A percentile compares a stretch with the other conserved stretches of the same genome.
These are phyloP conservation scores for Bretziella fagacearum DNA, from an alignment of 2,329 filamentous ascomycete genomes.

Conservation along the genomic window DNA sequence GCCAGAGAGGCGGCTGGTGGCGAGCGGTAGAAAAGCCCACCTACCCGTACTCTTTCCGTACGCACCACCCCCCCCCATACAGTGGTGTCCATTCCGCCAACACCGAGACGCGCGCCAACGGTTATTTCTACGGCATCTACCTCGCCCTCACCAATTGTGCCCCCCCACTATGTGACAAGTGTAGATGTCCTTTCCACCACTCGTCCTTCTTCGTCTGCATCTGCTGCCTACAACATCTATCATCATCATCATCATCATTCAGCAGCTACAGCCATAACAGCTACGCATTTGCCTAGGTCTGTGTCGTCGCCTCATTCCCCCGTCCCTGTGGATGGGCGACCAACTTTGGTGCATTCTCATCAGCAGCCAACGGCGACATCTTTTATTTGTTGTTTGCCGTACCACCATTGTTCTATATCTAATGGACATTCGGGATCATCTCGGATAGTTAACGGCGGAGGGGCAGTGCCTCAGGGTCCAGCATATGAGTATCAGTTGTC, in stretches of 20 bases:
- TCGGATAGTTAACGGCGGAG: not conserved
- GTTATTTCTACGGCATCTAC: not conserved
- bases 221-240: no score
- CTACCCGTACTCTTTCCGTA: conserved; percentile 13
- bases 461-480: conserved; percentile 2
- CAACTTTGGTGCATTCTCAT: not conserved
- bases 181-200: not conserved
- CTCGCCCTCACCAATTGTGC: not conserved
- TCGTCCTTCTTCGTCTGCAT: no score
- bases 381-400: conserved; percentile 8
- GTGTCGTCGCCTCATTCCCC: not conserved
- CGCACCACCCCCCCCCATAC: conserved; percentile 9
- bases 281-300: not conserved
- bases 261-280: not conserved
- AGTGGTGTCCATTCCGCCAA: not conserved
- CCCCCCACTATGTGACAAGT: not conserved
- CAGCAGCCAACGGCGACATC: conserved; percentile 1
- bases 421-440: not conserved
- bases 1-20: conserved; percentile 24
- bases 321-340: not conserved
- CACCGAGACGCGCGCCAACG: not conserved
- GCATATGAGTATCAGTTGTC: not conserved
- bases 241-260: no score
- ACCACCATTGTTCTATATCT: not conserved
- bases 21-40: conserved; percentile 13